A percentile compares a stretch with the other conserved stretches of the same genome.
Evolutionary conservation across 2,329 filamentous ascomycete species (phyloP).

Genomic region (Monosporascus sp.): DNA sequence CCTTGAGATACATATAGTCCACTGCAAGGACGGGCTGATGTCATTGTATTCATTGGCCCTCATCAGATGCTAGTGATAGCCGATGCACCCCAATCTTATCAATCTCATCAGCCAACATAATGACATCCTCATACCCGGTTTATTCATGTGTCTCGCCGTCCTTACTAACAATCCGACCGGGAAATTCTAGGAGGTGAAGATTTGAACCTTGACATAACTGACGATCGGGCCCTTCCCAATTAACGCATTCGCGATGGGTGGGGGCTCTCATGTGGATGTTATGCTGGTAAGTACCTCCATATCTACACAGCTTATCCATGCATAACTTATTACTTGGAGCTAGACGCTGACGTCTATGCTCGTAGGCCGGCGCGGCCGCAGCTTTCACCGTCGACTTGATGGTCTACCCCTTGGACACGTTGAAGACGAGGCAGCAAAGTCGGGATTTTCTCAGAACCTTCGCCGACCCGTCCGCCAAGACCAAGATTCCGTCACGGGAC

Average conservation of each 20-base stretch:
- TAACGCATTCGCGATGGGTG: slow-evolving; percentile 17
- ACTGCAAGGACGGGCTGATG: too few species aligned
- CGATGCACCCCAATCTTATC: background rate
- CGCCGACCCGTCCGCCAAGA: slow-evolving; percentile 49
- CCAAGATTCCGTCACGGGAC: slow-evolving; percentile 39
- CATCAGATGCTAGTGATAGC: background rate
- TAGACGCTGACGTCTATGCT: too few species aligned
- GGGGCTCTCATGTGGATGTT: slow-evolving; percentile 21
- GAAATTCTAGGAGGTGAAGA: background rate
- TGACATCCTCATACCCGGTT: background rate
- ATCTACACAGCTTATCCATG: background rate
- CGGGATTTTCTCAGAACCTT: slow-evolving; percentile 67
- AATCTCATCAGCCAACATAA: background rate
- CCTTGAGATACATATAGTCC: too few species aligned
- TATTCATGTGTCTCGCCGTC: too few species aligned
- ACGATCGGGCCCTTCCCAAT: slow-evolving; percentile 4
- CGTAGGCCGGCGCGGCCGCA: slow-evolving; percentile 74
- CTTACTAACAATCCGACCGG: background rate
- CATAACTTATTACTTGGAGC: too few species aligned
- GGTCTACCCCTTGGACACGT: slow-evolving; percentile 81
- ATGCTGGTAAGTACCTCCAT: slow-evolving; percentile 20
- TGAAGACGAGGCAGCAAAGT: slow-evolving; percentile 82
- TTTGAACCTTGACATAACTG: background rate
- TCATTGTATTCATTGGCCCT: too few species aligned
- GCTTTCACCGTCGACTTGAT: slow-evolving; percentile 82